Percentiles rank a stretch among this genome's conserved stretches.
phyloP scores from a whole-genome alignment of 2,329 filamentous ascomycete species.

The Beauveria medogensis region DNA sequence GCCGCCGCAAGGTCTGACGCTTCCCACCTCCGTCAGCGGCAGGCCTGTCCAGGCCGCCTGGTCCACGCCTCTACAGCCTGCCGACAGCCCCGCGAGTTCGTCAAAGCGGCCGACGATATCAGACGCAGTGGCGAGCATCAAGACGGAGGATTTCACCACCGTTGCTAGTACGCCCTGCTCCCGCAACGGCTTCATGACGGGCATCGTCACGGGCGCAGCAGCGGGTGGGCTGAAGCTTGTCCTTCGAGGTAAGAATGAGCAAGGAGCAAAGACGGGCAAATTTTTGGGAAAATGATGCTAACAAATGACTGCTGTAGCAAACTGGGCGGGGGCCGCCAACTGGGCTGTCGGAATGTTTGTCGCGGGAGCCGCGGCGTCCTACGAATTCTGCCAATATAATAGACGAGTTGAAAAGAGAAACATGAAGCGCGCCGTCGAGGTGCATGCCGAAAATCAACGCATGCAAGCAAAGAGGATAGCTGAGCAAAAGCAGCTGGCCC shows the following conservation, averaged over 20 bases:
- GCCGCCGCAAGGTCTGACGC: not conserved
- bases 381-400: conserved; percentile 76
- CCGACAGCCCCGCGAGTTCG: conserved; percentile 13
- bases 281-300: not conserved
- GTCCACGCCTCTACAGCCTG: conserved; percentile 3
- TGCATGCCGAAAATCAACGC: conserved; percentile 42
- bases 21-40: conserved; percentile 6
- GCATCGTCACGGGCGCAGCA: conserved; percentile 71
- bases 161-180: conserved; percentile 78
- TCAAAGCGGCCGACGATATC: conserved; percentile 32
- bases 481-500: conserved; percentile 30
- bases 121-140: conserved; percentile 61
- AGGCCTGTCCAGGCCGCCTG: conserved; percentile 4
- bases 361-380: conserved; percentile 59
- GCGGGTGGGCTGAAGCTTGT: conserved; percentile 68
- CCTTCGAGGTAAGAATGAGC: conserved; percentile 54
- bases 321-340: conserved; percentile 52
- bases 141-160: conserved; percentile 58
- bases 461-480: conserved; percentile 32
- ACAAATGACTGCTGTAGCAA: not conserved
- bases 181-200: conserved; percentile 71
- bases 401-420: conserved; percentile 68
- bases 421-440: conserved; percentile 78
- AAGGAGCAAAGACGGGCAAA: not conserved
- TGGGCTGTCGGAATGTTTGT: conserved; percentile 79